phyloP scores from a whole-genome alignment of 2,329 filamentous ascomycete genomes.

The Cladobotryum mycophilum region DNA sequence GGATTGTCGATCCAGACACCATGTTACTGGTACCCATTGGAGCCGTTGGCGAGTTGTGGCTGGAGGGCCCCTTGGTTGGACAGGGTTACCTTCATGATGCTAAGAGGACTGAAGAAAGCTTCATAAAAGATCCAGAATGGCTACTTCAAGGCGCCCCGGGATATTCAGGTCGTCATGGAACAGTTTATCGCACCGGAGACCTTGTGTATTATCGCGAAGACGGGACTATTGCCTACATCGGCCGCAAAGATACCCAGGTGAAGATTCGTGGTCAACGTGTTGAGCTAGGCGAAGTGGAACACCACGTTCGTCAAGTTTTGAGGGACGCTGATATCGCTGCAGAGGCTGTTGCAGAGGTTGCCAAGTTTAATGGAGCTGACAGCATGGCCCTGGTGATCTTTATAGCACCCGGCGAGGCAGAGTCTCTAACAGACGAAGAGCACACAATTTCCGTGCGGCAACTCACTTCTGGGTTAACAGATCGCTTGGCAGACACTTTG shows the following conservation, averaged over 20 bases:
- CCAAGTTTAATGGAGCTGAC: too few species aligned
- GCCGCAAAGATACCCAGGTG: conserved; percentile 51
- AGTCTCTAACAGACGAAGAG: too few species aligned
- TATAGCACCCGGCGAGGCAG: too few species aligned
- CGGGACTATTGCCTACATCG: conserved; percentile 36
- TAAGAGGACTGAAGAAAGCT: conserved; percentile 15
- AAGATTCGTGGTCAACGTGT: conserved; percentile 52
- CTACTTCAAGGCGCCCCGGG: conserved; percentile 3
- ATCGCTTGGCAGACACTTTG: too few species aligned
- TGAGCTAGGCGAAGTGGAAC: conserved; percentile 33
- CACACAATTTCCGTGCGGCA: too few species aligned
- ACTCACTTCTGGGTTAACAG: too few species aligned
- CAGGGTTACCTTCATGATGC: conserved; percentile 19
- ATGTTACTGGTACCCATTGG: conserved; percentile 16
- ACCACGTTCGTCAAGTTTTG: not conserved
- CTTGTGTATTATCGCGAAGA: conserved; percentile 35
- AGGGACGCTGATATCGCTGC: too few species aligned
- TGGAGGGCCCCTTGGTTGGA: conserved; percentile 21
- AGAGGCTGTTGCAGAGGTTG: too few species aligned
- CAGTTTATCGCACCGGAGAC: conserved; percentile 42
- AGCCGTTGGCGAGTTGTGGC: conserved; percentile 20
- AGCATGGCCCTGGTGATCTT: too few species aligned
- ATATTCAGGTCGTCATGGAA: conserved; percentile 18
- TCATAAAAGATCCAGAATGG: conserved; percentile 40
- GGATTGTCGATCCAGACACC: conserved; percentile 18